Base-by-base conservation (phyloP, 2,329 filamentous ascomycete genomes). In the Aspergillus eucalypticola region DNA sequence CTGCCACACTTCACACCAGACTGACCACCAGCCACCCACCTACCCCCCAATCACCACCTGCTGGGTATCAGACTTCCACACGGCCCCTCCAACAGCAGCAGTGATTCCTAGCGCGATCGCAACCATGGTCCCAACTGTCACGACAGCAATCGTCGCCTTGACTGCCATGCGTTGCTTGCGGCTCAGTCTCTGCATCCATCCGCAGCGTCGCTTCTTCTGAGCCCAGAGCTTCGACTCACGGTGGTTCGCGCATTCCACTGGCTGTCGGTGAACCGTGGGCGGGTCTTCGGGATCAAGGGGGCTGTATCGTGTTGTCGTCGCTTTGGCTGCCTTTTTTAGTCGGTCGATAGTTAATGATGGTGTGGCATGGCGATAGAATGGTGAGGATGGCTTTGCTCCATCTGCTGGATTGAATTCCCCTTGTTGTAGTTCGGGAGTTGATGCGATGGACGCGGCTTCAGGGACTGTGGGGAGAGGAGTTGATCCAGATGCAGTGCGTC, bases 51-150 rank as follows among this genome's bases (percentile, higher is more conserved):
- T 67, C 0, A 66, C 51, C 23, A 67, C 67, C 21, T 73, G 68
- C 35, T 71, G 65, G 17, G 75, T 66, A 60, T 72, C 70, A 8
- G 66, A 73, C 60, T 72, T 78, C 74, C 78, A 81, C 3, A 79
- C 75, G 5, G 77, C 74, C n/a, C 77, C 78, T 29, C 77, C 76
- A 1, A 80, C 76, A 2, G 76, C 76, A 21, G 72, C 72, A 1
- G 77, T 78, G 59, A 81, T 78, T 3, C 79, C 78, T 60, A 81
- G 63, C 8, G 78, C 79, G 60, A 81, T 75, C 5, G 75, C 79
- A 17, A 81, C 74, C 72, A 79, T 79, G 15, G 69, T 71, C 5
- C 78, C 79, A 19, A 80, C 63, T 7, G 77, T 73, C 11, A 79
- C 59, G n/a, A 80, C 54, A 0, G 77, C 79, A 54, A 81, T 71